These are phyloP conservation scores for Pholiota microspora DNA, from an alignment of 768 basidiomycete species.

Conservation along the genomic window DNA sequence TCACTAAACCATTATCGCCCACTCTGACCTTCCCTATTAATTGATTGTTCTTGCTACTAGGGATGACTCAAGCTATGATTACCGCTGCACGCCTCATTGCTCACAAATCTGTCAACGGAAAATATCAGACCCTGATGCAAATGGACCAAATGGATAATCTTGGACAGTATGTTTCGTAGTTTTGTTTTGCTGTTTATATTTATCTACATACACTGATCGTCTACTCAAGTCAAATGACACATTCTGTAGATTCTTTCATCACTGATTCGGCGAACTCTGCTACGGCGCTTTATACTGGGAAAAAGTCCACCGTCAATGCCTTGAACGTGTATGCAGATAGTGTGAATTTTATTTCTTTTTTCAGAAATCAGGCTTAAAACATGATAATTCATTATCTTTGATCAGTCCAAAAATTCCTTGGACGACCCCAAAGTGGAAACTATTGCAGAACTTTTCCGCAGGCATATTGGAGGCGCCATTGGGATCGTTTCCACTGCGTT, in stretches of 20 bases:
- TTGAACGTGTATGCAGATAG: conserved; percentile 42
- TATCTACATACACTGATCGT: background rate
- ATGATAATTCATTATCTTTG: background rate
- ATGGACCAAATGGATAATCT: conserved; percentile 46
- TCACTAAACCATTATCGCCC: too few species aligned
- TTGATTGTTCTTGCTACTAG: conserved; percentile 18
- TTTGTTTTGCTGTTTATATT: background rate
- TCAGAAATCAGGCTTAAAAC: too few species aligned
- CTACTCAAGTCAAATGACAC: conserved; percentile 40
- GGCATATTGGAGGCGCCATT: conserved; percentile 36
- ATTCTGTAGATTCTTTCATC: conserved; percentile 45
- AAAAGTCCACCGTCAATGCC: conserved; percentile 41
- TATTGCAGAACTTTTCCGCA: conserved; percentile 42
- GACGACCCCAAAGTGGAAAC: conserved; percentile 46
- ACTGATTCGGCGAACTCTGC: conserved; percentile 49
- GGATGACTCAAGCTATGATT: conserved; percentile 49
- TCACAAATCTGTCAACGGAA: conserved; percentile 46
- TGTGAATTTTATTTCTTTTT: conserved; percentile 25
- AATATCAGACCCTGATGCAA: conserved; percentile 45
- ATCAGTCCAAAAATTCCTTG: conserved; percentile 36
- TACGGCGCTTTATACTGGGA: conserved; percentile 43
- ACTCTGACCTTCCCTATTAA: too few species aligned
- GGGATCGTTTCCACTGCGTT: conserved; percentile 46
- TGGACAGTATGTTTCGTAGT: conserved; percentile 39
- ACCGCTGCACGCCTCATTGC: conserved; percentile 43